Conservation (phyloP, 2,329 filamentous ascomycete species). For the Penicillium sp. region DNA sequence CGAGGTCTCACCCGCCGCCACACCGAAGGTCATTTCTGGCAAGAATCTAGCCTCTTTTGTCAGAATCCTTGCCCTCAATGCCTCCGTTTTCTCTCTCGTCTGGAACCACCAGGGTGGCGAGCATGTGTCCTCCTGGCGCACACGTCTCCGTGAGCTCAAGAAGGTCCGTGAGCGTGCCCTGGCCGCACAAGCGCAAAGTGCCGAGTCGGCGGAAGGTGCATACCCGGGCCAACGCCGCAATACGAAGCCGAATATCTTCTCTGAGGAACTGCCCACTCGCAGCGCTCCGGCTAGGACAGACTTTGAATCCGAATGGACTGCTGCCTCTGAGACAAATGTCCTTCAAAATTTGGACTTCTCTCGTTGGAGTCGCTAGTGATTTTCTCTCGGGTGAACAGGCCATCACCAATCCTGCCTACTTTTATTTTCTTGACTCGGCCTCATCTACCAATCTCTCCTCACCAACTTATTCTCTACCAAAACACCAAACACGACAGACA, state of each 20-base stretch:
- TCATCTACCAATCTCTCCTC: background rate
- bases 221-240: constrained; percentile 39
- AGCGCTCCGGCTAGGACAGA: constrained; percentile 37
- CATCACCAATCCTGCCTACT: no score
- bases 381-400: no score
- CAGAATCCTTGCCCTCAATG: constrained; percentile 86
- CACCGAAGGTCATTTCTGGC: constrained; percentile 85
- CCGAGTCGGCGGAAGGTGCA: constrained; percentile 36
- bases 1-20: constrained; percentile 84
- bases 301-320: constrained; percentile 42
- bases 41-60: constrained; percentile 83
- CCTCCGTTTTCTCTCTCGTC: constrained; percentile 90
- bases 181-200: constrained; percentile 31
- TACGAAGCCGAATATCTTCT: constrained; percentile 44
- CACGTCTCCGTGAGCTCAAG: constrained; percentile 82
- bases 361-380: constrained; percentile 43
- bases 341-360: constrained; percentile 48
- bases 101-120: constrained; percentile 77
- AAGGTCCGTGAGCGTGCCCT: constrained; percentile 68
- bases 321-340: constrained; percentile 41
- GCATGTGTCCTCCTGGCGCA: constrained; percentile 87
- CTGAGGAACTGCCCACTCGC: constrained; percentile 40
- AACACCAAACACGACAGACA: constrained; percentile 11
- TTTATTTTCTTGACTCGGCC: no score
- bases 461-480: background rate